Evolutionary conservation across 2,329 filamentous ascomycete genomes (phyloP).

Genomic region (Diaporthe ilicicola): DNA sequence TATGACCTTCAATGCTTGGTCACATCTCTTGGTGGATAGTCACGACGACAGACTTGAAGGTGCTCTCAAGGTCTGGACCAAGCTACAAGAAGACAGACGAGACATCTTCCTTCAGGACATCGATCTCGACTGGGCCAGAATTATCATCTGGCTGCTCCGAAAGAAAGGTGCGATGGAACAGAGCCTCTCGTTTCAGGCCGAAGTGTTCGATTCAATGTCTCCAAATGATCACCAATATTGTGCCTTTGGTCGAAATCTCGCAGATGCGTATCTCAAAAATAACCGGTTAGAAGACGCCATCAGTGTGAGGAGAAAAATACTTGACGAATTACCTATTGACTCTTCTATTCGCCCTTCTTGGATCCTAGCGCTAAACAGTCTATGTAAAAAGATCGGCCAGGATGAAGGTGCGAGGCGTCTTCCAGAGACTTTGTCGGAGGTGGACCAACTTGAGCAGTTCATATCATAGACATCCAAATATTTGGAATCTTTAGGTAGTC

Average conservation of each 20-base stretch:
- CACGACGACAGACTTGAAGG: neutral
- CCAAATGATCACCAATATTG: neutral
- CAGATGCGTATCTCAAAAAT: neutral
- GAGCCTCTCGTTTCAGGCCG: neutral
- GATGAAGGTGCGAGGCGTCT: neutral
- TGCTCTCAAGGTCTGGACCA: neutral
- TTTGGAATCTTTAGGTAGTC: no score
- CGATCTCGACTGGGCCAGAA: constrained; percentile 16
- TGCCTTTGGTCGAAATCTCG: neutral
- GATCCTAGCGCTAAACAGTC: neutral
- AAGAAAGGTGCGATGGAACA: neutral
- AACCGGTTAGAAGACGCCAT: neutral
- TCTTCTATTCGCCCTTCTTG: neutral
- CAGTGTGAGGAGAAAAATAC: neutral
- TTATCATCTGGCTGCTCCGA: constrained; percentile 1
- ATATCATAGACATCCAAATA: neutral
- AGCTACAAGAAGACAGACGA: constrained; percentile 1
- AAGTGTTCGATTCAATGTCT: constrained; percentile 6
- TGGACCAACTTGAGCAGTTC: neutral
- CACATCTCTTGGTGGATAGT: neutral
- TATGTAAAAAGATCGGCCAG: neutral
- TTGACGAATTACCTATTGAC: neutral
- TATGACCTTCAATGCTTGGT: neutral
- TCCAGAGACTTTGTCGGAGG: neutral
- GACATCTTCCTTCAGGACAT: neutral